Base-by-base conservation (phyloP, 1,284 basidiomycete species). In the Erythrobasidium hasegawianum region DNA sequence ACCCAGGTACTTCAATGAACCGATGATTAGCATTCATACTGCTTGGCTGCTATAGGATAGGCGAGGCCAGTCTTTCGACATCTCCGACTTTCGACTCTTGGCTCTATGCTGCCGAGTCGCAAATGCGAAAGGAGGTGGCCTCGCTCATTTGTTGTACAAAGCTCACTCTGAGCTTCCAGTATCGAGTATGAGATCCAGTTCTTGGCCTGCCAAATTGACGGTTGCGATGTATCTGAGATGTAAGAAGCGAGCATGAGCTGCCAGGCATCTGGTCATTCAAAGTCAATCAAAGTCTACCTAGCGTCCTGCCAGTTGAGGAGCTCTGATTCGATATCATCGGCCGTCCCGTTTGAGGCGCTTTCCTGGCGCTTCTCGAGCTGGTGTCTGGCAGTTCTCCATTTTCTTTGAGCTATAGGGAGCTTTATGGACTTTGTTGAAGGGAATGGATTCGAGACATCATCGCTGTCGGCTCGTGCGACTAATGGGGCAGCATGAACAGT, bases 181-280 rank as follows among this genome's bases (percentile, higher is more conserved):
- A 49, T 64, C 61, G 38, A 64, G 61, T 10, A 64, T 64, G 1
- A 64, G 53, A 27, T 64, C 61, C 26, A 64, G 61, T 20, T 57
- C 41, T 49, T 64, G 50, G 41, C 61, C 61, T n/a, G 61, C 61
- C 33, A 64, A 56, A 16, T 40, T 57, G 24, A 64, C 56, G 13
- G 61, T 52, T 56, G 61, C 39, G n/a, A 38, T 57, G 39, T 57
- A 22, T 54, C 26, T 54, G 24, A 2, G 18, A 26, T 13, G 49
- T 14, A 41, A 41, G 40, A 41, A 41, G 40, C 40, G 40, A 41
- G 40, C n/a, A n/a, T 11, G 40, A n/a, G 40, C 40, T 11, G 40
- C 11, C 40, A 41, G 40, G 40, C 11, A 41, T n/a, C 11, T 11
- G 40, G 11, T 11, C n/a, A 11, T n/a, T 52, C 50, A 62, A 22